phyloP scores from a whole-genome alignment of 2,329 filamentous ascomycete species.

The Penicillium decumbens region DNA sequence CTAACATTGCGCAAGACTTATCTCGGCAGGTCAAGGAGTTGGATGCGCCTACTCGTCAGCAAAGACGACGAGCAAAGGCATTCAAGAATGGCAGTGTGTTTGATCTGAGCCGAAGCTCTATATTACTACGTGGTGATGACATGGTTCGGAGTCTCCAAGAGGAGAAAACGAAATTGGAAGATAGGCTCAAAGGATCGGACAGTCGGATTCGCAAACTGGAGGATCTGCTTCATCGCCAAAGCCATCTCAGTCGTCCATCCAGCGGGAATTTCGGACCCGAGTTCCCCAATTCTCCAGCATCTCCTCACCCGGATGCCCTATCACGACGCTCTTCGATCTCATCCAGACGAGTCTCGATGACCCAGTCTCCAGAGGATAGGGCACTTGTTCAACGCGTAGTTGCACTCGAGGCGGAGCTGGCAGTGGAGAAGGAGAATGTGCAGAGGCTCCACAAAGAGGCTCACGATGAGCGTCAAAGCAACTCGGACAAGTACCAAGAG shows the following conservation, averaged over 20 bases:
- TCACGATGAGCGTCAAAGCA: conserved; percentile 53
- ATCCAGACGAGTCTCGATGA: conserved; percentile 58
- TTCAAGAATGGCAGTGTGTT: conserved; percentile 97
- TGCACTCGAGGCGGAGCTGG: conserved; percentile 72
- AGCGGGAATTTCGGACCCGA: conserved; percentile 48
- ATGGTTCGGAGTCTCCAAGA: conserved; percentile 70
- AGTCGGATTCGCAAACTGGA: conserved; percentile 88
- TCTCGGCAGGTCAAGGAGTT: conserved; percentile 73
- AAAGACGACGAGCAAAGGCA: conserved; percentile 78
- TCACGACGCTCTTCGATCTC: conserved; percentile 59
- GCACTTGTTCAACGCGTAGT: conserved; percentile 58
- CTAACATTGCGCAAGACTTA: conserved; percentile 65
- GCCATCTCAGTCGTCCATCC: conserved; percentile 51
- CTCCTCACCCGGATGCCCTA: conserved; percentile 38
- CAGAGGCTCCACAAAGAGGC: conserved; percentile 67
- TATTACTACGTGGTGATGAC: conserved; percentile 83
- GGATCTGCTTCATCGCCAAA: conserved; percentile 83
- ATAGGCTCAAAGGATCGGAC: conserved; percentile 73
- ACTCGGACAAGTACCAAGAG: conserved; percentile 69
- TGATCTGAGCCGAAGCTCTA: conserved; percentile 81
- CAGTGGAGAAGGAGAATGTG: conserved; percentile 64
- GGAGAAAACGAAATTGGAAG: conserved; percentile 71
- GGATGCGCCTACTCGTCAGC: conserved; percentile 75
- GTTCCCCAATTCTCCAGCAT: conserved; percentile 40
- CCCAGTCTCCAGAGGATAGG: conserved; percentile 57